phyloP scores from a whole-genome alignment of 2,329 filamentous ascomycete species.

The Diplodia corticola region DNA sequence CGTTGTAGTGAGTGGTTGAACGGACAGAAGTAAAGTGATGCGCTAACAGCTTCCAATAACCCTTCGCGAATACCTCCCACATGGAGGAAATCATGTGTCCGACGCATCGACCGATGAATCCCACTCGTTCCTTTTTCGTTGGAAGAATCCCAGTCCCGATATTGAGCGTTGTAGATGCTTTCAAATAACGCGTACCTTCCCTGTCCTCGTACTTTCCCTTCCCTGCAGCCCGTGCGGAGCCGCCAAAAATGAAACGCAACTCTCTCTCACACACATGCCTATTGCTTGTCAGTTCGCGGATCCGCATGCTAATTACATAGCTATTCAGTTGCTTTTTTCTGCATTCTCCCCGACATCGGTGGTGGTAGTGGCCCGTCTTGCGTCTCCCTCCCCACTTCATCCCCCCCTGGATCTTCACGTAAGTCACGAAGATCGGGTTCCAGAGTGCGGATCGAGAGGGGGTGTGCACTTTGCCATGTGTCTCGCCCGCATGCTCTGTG shows the following conservation, averaged over 20 bases:
- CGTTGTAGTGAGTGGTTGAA: neutral
- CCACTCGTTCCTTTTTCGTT: too few relatives aligned
- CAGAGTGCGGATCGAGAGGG: neutral
- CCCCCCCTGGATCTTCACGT: neutral
- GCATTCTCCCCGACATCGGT: neutral
- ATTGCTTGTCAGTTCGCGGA: too few relatives aligned
- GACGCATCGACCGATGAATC: too few relatives aligned
- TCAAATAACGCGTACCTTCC: too few relatives aligned
- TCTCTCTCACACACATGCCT: too few relatives aligned
- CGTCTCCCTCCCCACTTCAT: too few relatives aligned
- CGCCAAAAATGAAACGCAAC: too few relatives aligned
- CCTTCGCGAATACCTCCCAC: neutral
- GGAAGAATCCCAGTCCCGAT: too few relatives aligned
- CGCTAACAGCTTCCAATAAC: neutral
- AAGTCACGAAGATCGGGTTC: neutral
- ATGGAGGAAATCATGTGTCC: neutral
- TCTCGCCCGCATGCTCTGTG: neutral
- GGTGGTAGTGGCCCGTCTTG: neutral
- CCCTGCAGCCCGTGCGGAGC: too few relatives aligned
- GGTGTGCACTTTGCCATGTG: neutral
- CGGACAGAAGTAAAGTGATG: neutral
- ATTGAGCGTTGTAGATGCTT: too few relatives aligned
- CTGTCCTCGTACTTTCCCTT: too few relatives aligned
- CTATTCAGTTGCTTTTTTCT: neutral
- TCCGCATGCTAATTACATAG: too few relatives aligned